Conservation (phyloP, 176 grass and related monocot genomes). For the Paspalum vaginatum region DNA sequence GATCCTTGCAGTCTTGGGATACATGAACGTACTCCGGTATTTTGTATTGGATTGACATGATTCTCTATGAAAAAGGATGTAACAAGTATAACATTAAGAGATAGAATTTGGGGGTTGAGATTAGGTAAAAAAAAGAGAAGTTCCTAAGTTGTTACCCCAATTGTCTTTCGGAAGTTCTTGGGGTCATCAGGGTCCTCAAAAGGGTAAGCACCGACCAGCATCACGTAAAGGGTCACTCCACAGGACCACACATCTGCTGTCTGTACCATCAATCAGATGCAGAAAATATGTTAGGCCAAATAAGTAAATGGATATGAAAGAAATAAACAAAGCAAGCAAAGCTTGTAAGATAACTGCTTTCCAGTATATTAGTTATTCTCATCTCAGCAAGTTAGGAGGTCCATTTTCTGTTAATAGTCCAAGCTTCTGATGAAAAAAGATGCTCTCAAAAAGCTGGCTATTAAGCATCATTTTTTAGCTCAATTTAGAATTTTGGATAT, state of each 20-base stretch:
- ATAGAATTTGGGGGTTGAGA: constrained; percentile 7
- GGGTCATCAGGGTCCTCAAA: constrained; percentile 89
- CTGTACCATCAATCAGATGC: constrained; percentile 43
- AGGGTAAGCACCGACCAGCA: constrained; percentile 83
- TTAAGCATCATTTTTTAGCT: background rate
- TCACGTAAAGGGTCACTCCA: constrained; percentile 92
- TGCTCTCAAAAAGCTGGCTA: background rate
- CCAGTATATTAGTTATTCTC: background rate
- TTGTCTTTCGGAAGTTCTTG: constrained; percentile 92
- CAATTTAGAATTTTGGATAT: background rate
- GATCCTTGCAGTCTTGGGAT: constrained; percentile 79
- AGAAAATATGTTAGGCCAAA: constrained; percentile 27
- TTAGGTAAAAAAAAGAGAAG: background rate
- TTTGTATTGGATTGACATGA: constrained; percentile 81
- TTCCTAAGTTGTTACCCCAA: constrained; percentile 55
- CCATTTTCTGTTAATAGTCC: background rate
- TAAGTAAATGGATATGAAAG: background rate
- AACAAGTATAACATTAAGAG: constrained; percentile 35
- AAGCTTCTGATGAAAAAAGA: background rate
- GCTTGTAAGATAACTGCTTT: background rate
- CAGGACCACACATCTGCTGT: constrained; percentile 90
- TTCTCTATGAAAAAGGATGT: constrained; percentile 57
- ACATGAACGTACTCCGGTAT: constrained; percentile 86
- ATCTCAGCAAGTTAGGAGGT: background rate
- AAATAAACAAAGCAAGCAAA: constrained; percentile 4